Evolutionary conservation across 1,284 basidiomycete genomes (phyloP).

Genomic region (Ceratobasidium sp.): DNA sequence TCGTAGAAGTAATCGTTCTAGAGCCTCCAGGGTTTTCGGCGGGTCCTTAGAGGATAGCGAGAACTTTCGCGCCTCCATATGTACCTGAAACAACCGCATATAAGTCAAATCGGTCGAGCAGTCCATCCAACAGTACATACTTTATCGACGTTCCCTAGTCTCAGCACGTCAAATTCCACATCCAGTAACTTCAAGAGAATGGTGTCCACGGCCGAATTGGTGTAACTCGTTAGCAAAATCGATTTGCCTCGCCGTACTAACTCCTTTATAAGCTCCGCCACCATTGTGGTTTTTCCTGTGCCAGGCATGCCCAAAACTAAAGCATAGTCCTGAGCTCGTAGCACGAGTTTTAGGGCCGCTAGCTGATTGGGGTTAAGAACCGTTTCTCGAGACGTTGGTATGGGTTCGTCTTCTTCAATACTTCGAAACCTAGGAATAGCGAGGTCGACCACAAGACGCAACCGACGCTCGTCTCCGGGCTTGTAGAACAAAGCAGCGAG

Average conservation of each 20-base stretch:
- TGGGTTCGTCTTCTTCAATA: constrained; percentile 54
- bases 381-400: constrained; percentile 44
- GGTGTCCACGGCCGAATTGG: constrained; percentile 97
- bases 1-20: constrained; percentile 83
- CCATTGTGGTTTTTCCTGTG: constrained; percentile 97
- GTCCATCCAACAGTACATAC: constrained; percentile 62
- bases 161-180: constrained; percentile 79
- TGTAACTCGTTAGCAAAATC: constrained; percentile 92
- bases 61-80: constrained; percentile 80
- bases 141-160: constrained; percentile 94
- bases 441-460: constrained; percentile 88
- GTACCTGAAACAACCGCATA: constrained; percentile 67
- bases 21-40: constrained; percentile 77
- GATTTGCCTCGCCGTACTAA: constrained; percentile 87
- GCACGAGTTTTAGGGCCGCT: constrained; percentile 78
- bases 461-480: constrained; percentile 73
- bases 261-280: constrained; percentile 87
- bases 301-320: constrained; percentile 98
- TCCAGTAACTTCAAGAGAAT: constrained; percentile 87
- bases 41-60: constrained; percentile 72
- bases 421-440: constrained; percentile 72
- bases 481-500: constrained; percentile 91
- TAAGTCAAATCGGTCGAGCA: background rate
- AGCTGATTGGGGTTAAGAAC: constrained; percentile 83
- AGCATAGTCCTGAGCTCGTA: constrained; percentile 90